Base-by-base conservation (phyloP, 176 grass and related monocot species). In the Aechmea fasciata region DNA sequence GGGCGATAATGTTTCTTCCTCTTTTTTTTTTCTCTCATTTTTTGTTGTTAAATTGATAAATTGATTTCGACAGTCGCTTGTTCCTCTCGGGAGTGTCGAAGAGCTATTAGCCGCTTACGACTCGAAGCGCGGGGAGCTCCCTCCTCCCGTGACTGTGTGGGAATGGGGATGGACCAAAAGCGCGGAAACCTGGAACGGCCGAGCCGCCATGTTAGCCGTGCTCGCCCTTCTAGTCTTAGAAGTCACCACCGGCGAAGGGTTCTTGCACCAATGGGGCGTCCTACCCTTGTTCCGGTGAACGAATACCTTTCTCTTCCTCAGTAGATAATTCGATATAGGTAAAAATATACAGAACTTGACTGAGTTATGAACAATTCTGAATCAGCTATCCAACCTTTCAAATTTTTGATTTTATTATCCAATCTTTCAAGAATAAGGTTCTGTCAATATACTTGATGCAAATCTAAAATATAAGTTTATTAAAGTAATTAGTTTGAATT, bases 81-180 rank as follows among this genome's bases (percentile, higher is more conserved):
- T 99, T 19, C 94, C 94, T 2, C 84, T 99, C 15, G 94, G 94
- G 47, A 99, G 94, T 51, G 94, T 93, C 49, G 94, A 99, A 75
- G 94, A 99, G 79, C 71, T 99, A 63, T 67, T 99, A 69, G 94
- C 94, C 28, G 87, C 87, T 0, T 99, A 99, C 10, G 89, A 99
- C 69, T 84, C 89, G 0, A 99, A 99, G 28, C 87, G 94, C 2
- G 77, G 81, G 3, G 83, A 93, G 64, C 80, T 99, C 13, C 94
- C 94, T 33, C 87, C 89, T 71, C 94, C 89, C 2, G 84, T 99
- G 52, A 85, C 74, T 1, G 94, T 99, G 33, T 99, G 94, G 94
- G 72, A 99, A 71, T 99, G 94, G 94, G 94, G 94, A 55, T 99
- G 94, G 94, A 99, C 94, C 3, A 90, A 87, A 79, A 90, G 89